These are phyloP conservation scores for Leishmania martiniquensis DNA, from an alignment of 208 protist genomes.

Conservation along the genomic window DNA sequence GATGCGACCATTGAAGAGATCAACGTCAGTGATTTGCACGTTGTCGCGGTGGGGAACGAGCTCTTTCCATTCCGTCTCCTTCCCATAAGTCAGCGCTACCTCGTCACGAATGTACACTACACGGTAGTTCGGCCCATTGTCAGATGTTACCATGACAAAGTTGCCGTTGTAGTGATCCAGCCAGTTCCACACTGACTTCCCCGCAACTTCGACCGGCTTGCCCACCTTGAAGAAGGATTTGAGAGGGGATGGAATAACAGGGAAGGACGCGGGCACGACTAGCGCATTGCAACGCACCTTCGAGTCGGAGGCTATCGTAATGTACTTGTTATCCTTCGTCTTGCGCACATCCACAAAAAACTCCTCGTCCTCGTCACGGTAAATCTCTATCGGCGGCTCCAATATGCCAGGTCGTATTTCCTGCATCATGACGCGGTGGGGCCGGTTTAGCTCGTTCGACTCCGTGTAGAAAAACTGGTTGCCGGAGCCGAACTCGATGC, in stretches of 20 bases:
- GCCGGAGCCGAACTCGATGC: conserved; percentile 88
- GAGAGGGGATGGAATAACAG: conserved; percentile 70
- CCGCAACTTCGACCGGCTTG: conserved; percentile 78
- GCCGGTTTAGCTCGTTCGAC: conserved; percentile 89
- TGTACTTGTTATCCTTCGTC: conserved; percentile 85
- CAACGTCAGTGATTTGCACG: conserved; percentile 87
- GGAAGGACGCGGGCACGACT: conserved; percentile 86
- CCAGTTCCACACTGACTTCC: conserved; percentile 85
- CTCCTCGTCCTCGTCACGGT: conserved; percentile 87
- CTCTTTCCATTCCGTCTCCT: conserved; percentile 76
- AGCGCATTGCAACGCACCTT: conserved; percentile 76
- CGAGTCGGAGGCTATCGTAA: conserved; percentile 91
- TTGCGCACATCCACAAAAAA: conserved; percentile 92
- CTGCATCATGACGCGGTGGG: conserved; percentile 89
- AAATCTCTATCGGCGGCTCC: conserved; percentile 79
- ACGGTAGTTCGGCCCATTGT: conserved; percentile 82
- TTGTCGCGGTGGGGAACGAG: conserved; percentile 85
- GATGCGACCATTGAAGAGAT: conserved; percentile 81
- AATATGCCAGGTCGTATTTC: conserved; percentile 89
- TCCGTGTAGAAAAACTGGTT: conserved; percentile 92
- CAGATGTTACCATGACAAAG: conserved; percentile 88
- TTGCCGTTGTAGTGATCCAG: conserved; percentile 86
- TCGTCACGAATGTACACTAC: conserved; percentile 86
- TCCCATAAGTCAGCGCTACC: conserved; percentile 67
- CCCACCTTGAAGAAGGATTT: conserved; percentile 70